phyloP scores from a whole-genome alignment of 768 basidiomycete genomes.

The Hemileccinum impolitum region DNA sequence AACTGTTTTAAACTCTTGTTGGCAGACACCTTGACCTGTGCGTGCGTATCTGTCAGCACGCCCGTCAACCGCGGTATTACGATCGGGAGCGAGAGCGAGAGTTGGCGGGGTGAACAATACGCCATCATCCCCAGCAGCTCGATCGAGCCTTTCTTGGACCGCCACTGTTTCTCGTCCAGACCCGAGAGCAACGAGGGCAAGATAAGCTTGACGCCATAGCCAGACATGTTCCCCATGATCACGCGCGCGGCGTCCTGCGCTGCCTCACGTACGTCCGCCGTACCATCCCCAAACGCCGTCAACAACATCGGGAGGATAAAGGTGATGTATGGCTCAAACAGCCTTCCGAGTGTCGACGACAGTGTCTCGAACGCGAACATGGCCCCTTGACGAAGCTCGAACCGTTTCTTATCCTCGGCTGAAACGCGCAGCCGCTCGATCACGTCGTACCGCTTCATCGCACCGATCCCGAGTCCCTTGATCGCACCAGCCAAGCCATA shows the following conservation, averaged over 20 bases:
- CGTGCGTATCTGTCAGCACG: conserved; percentile 95
- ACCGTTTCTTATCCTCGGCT: conserved; percentile 85
- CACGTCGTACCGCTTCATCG: conserved; percentile 81
- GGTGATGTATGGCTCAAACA: conserved; percentile 91
- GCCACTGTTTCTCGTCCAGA: conserved; percentile 97
- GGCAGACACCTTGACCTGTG: conserved; percentile 89
- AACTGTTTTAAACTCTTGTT: conserved; percentile 97
- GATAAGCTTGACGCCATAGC: conserved; percentile 94
- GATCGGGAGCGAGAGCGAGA: conserved; percentile 91
- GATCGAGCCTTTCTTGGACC: conserved; percentile 96
- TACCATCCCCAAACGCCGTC: conserved; percentile 81
- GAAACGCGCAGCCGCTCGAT: conserved; percentile 70
- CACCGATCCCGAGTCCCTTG: conserved; percentile 83
- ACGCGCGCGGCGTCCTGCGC: conserved; percentile 88
- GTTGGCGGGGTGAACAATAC: conserved; percentile 92
- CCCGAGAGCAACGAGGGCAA: conserved; percentile 86
- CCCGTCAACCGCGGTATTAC: conserved; percentile 95
- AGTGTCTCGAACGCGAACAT: conserved; percentile 95
- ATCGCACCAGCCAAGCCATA: conserved; percentile 93
- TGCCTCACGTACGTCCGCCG: conserved; percentile 87
- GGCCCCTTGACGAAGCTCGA: conserved; percentile 86
- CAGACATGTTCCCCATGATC: conserved; percentile 94
- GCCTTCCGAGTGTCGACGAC: conserved; percentile 77
- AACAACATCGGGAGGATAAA: conserved; percentile 82
- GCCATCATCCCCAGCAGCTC: conserved; percentile 98